Conservation (phyloP, 306 rosid species). For the Delonix regia region DNA sequence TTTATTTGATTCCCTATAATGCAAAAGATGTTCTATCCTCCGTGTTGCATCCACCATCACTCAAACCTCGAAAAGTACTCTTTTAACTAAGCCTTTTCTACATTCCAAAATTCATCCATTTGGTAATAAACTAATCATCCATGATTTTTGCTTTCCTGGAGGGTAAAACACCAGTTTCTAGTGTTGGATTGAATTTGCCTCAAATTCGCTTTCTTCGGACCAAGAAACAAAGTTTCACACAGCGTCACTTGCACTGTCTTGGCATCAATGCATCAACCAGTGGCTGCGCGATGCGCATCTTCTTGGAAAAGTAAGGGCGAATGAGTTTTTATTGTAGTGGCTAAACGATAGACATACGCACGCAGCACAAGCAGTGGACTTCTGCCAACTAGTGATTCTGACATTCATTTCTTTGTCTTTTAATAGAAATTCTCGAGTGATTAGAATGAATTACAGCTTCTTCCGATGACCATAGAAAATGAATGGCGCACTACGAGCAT, state of each 20-base stretch:
- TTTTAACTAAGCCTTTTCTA: no score
- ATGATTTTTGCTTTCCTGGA: neutral
- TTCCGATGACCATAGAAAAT: no score
- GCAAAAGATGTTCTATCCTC: neutral
- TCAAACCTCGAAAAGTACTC: neutral
- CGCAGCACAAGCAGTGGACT: neutral
- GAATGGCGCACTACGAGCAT: no score
- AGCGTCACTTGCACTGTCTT: neutral
- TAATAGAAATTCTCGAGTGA: no score
- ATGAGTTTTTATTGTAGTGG: neutral
- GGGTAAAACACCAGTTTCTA: neutral
- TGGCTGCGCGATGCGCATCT: conserved; percentile 9
- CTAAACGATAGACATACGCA: neutral
- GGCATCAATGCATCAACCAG: conserved; percentile 1
- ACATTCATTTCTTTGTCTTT: neutral
- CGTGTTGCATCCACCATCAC: neutral
- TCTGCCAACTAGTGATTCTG: neutral
- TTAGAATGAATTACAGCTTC: no score
- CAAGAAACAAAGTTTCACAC: neutral
- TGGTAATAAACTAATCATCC: neutral
- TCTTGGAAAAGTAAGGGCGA: neutral
- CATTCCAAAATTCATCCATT: neutral
- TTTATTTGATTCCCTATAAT: neutral
- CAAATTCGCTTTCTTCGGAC: neutral
- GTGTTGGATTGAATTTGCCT: no score